These are phyloP conservation scores for Piper betle DNA, from an alignment of 164 flowering plant species.

Conservation along the genomic window DNA sequence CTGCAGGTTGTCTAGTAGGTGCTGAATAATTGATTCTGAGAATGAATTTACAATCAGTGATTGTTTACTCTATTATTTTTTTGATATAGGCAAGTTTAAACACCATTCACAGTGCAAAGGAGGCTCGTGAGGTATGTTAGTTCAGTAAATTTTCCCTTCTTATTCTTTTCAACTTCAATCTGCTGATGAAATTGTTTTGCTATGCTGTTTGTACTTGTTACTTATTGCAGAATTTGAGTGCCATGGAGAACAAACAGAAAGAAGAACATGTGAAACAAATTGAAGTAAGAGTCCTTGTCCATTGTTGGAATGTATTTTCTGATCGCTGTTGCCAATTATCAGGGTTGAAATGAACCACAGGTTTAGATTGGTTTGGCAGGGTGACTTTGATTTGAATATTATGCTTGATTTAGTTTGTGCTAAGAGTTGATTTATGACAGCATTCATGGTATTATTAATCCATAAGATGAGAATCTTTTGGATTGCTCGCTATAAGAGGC, in stretches of 20 bases:
- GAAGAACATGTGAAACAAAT: constrained; percentile 47
- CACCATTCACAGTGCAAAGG: constrained; percentile 65
- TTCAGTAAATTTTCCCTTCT: background rate
- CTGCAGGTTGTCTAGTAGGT: constrained; percentile 47
- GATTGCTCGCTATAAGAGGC: too few relatives aligned
- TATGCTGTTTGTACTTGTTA: background rate
- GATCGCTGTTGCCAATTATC: too few relatives aligned
- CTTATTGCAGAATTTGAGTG: constrained; percentile 51
- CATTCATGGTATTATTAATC: too few relatives aligned
- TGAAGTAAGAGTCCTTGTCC: constrained; percentile 42
- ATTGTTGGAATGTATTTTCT: background rate
- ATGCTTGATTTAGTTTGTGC: too few relatives aligned
- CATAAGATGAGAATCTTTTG: too few relatives aligned
- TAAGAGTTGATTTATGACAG: too few relatives aligned
- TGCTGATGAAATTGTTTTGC: background rate
- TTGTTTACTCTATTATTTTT: background rate
- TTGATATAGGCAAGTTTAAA: constrained; percentile 64
- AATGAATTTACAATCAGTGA: background rate
- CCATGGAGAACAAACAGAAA: constrained; percentile 46
- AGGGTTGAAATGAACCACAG: too few relatives aligned
- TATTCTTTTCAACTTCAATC: background rate
- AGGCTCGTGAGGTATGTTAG: constrained; percentile 64
- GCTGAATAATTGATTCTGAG: background rate
- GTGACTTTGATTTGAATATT: too few relatives aligned
- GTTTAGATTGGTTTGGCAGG: too few relatives aligned